phyloP scores from a whole-genome alignment of 768 basidiomycete species.

The Lanmaoa pseudosensibilis region DNA sequence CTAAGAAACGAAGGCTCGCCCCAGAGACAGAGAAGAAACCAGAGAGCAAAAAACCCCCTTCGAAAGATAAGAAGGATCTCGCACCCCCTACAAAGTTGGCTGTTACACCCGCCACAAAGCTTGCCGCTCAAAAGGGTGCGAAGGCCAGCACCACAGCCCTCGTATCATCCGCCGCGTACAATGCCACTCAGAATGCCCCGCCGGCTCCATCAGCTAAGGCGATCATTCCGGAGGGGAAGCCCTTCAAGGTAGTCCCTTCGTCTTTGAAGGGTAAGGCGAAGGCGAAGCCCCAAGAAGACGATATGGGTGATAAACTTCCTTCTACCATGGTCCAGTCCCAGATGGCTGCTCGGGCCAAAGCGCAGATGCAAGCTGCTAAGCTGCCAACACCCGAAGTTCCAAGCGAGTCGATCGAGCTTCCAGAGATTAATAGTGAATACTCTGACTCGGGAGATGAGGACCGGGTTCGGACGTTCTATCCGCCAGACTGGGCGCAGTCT shows the following conservation, averaged over 20 bases:
- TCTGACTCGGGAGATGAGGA: conserved; percentile 95
- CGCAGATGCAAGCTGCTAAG: conserved; percentile 60
- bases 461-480: conserved; percentile 66
- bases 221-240: conserved; percentile 32
- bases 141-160: conserved; percentile 34
- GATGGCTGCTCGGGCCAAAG: conserved; percentile 71
- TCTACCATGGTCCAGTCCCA: conserved; percentile 63
- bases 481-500: conserved; percentile 90
- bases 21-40: conserved; percentile 55
- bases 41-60: conserved; percentile 59
- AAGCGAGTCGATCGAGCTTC: conserved; percentile 86
- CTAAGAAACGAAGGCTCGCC: conserved; percentile 68
- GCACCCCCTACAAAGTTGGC: conserved; percentile 27
- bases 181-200: conserved; percentile 36
- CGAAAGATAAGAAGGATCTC: conserved; percentile 50
- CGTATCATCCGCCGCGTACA: conserved; percentile 41
- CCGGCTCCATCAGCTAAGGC: conserved; percentile 31
- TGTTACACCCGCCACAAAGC: conserved; percentile 27
- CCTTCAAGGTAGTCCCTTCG: conserved; percentile 38
- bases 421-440: conserved; percentile 96
- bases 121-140: conserved; percentile 37
- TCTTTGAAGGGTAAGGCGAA: conserved; percentile 52
- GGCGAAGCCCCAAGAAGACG: conserved; percentile 46
- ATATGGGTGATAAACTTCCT: conserved; percentile 50
- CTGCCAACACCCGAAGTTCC: conserved; percentile 50